Evolutionary conservation across 495 filamentous ascomycete species (phyloP).

Genomic region (Alectoria sarmentosa): DNA sequence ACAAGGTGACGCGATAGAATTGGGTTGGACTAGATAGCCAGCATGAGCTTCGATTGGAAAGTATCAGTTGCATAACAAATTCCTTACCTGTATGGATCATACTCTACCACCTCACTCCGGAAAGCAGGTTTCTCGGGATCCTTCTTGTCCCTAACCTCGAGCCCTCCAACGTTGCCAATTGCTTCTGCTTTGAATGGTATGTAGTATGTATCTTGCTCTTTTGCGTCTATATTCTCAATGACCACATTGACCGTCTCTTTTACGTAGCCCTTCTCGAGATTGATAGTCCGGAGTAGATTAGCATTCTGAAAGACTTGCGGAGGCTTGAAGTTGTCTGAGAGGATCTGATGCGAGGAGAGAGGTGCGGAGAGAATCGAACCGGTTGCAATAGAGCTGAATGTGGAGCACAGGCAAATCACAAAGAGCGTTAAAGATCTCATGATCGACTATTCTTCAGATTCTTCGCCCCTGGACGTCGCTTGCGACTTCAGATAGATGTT

Average conservation of each 20-base stretch:
- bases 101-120: constrained; percentile 56
- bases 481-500: background rate
- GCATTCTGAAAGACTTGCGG: constrained; percentile 84
- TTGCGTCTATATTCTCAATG: constrained; percentile 75
- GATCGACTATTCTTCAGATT: constrained; percentile 12
- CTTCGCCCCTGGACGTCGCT: background rate
- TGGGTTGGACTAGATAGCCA: constrained; percentile 54
- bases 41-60: constrained; percentile 28
- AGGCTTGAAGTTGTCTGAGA: constrained; percentile 72
- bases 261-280: constrained; percentile 84
- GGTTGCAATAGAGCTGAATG: constrained; percentile 27
- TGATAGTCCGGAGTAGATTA: constrained; percentile 84
- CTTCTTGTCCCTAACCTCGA: constrained; percentile 91
- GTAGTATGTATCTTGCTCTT: constrained; percentile 82
- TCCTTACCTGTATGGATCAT: constrained; percentile 53
- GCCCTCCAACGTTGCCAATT: constrained; percentile 66
- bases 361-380: constrained; percentile 32
- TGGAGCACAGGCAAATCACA: constrained; percentile 26
- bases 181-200: constrained; percentile 71
- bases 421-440: constrained; percentile 31
- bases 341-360: constrained; percentile 43
- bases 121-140: constrained; percentile 59
- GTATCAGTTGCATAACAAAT: constrained; percentile 23
- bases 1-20: constrained; percentile 77
- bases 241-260: constrained; percentile 89